Conservation (phyloP, 257 asterid species). For the Fraxinus americana region DNA sequence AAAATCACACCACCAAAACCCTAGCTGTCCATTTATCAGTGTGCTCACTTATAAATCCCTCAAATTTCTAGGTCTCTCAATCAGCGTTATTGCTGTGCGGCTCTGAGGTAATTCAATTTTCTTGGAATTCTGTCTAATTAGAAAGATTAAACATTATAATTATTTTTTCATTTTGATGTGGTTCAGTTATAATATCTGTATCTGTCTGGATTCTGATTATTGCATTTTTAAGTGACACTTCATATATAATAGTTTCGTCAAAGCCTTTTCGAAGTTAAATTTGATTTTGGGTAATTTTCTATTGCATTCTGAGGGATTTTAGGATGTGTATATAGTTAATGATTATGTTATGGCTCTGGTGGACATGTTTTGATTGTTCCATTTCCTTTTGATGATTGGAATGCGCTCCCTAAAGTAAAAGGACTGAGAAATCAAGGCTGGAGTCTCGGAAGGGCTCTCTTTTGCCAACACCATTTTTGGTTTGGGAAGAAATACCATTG, state of each 20-base stretch:
- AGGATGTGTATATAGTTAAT: neutral
- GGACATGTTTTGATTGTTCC: constrained; percentile 26
- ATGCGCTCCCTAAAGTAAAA: constrained; percentile 41
- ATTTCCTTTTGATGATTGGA: constrained; percentile 38
- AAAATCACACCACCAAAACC: neutral
- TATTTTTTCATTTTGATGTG: neutral
- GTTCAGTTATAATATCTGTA: neutral
- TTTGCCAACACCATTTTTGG: constrained; percentile 31
- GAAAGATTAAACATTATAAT: neutral
- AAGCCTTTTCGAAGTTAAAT: neutral
- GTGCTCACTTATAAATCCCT: neutral
- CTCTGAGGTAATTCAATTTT: neutral
- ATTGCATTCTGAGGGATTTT: neutral
- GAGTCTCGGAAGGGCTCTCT: constrained; percentile 73
- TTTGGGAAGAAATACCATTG: constrained; percentile 60
- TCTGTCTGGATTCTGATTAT: neutral
- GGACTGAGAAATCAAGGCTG: constrained; percentile 75
- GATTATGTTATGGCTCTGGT: constrained; percentile 12
- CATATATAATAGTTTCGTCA: neutral
- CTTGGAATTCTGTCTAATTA: neutral
- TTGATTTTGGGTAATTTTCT: neutral
- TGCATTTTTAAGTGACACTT: neutral
- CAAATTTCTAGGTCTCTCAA: neutral
- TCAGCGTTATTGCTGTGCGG: neutral
- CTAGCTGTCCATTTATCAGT: neutral